Base-by-base conservation (phyloP, 768 basidiomycete genomes). In the Auricularia cornea region DNA sequence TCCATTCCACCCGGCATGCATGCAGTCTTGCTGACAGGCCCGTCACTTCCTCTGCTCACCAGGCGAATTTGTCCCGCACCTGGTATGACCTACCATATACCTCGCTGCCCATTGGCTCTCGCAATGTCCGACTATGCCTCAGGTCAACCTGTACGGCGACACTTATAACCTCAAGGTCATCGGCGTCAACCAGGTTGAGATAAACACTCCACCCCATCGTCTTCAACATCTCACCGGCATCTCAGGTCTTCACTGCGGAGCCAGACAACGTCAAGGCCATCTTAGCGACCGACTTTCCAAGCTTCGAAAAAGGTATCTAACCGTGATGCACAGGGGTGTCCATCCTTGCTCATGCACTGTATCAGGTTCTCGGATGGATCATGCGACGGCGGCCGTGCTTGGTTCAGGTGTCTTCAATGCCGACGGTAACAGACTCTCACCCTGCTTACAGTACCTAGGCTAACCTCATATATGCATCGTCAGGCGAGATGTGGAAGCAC, bases 401-500 rank as follows among this genome's bases (percentile, higher is more conserved):
- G 88, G 88, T 0, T 78, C 79, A 12, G 88, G 88, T 0, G 83
- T 87, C 0, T 86, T 87, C 72, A 84, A 81, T 64, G 77, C 82
- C 2, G 83, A 84, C 67, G 82, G 84, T 79, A 67, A 63, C 76
- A 61, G 56, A 32, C 48, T 4, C 12, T 20, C 38, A 40, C 8
- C 35, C 35, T 38, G 16, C 20, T 18, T 48, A 48, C 6, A 10
- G 10, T 5, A 23, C 23, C 12, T 23, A 23, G 16, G 11, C 8
- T 40, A 8, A 18, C 20, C 44, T 48, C 44, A 23, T 18, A 48
- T 20, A 6, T 20, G 12, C 5, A 48, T 38, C 35, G 16, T 14
- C 10, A 48, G 78, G 85, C n/a, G 84, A 87, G 1, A 78, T 83
- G 72, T 89, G 88, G 88, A 89, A 85, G 84, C 87, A 67, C 51